Base-by-base conservation (phyloP, 345 rosid species). In the Trapa bicornis region DNA sequence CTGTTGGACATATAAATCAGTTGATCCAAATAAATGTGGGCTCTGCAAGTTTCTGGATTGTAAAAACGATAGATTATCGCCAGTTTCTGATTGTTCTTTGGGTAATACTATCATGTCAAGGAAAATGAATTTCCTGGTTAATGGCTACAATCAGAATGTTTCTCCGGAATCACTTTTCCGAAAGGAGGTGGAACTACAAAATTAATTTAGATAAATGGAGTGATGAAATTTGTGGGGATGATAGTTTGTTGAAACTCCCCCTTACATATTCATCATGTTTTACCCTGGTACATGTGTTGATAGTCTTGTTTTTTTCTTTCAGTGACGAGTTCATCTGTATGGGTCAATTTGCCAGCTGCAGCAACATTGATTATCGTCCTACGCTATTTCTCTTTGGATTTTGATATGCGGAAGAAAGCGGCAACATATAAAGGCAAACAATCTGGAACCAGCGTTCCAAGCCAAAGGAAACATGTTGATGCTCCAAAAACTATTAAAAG, bases 321-420 rank as follows among this genome's bases (percentile, higher is more conserved):
- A 94, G 99, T 94, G 80, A 94, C 97, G 37, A 94, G 97, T 81
- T 87, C 97, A 78, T 94, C 99, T 4, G 96, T 94, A 41, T 89
- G 80, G 90, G 85, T 91, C 43, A 94, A 91, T 80, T 82, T 94
- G 72, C 97, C 97, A 72, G 96, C 92, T 80, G 96, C 99, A 39
- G 96, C 89, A 36, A 76, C 82, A 62, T 80, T 94, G 75, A 81
- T 91, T 71, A 66, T 94, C 70, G 80, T 86, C 61, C 90, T 95
- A 48, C 97, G 96, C 12, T 89, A 95, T 73, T 84, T 89, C 72
- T 81, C 91, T 2, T 73, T 95, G 29, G 99, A 95, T 75, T 78
- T 84, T 71, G 97, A 91, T 73, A 81, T 82, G 93, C 78, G 85
- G 69, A 85, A 81, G 72, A 89, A 91, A 73, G 84, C 93, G 71